These are phyloP conservation scores for Rhodofomes roseus DNA, from an alignment of 1,284 basidiomycete species.

Conservation along the genomic window DNA sequence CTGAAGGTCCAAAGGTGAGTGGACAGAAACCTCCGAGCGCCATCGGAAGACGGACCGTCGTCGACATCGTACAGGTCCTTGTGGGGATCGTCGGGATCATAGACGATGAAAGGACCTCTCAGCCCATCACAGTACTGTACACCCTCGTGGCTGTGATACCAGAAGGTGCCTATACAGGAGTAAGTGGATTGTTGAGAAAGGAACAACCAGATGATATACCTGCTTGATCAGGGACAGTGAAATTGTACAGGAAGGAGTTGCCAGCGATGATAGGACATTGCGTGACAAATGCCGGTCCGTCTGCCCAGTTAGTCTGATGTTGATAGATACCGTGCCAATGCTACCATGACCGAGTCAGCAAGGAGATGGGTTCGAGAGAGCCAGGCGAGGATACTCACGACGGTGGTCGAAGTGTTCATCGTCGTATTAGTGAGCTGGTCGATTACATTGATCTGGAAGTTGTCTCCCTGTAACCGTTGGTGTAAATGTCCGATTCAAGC, in stretches of 20 bases:
- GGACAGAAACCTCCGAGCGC: neutral
- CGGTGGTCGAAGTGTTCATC: slow-evolving; percentile 32
- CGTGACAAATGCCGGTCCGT: slow-evolving; percentile 35
- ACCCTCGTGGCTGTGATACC: slow-evolving; percentile 22
- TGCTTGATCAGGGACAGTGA: slow-evolving; percentile 29
- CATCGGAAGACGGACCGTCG: slow-evolving; percentile 26
- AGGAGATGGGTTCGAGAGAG: neutral
- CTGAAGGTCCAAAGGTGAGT: slow-evolving; percentile 10
- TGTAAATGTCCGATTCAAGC: neutral
- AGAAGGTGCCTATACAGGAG: slow-evolving; percentile 17
- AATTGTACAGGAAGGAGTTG: slow-evolving; percentile 41
- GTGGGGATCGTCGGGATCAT: slow-evolving; percentile 40
- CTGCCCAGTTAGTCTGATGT: slow-evolving; percentile 31
- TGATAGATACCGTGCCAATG: slow-evolving; percentile 38
- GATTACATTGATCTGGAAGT: slow-evolving; percentile 32
- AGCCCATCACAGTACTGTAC: slow-evolving; percentile 35
- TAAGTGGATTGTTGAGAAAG: neutral
- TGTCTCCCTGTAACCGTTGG: slow-evolving; percentile 15
- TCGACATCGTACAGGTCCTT: slow-evolving; percentile 39
- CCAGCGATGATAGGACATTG: slow-evolving; percentile 51
- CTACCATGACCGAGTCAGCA: slow-evolving; percentile 12
- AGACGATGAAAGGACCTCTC: slow-evolving; percentile 36
- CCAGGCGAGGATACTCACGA: slow-evolving; percentile 22
- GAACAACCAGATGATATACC: slow-evolving; percentile 17
- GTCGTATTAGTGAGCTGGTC: slow-evolving; percentile 31